Conservation (phyloP, 371 early-diverging fungal species). For the Mortierella sp. region DNA sequence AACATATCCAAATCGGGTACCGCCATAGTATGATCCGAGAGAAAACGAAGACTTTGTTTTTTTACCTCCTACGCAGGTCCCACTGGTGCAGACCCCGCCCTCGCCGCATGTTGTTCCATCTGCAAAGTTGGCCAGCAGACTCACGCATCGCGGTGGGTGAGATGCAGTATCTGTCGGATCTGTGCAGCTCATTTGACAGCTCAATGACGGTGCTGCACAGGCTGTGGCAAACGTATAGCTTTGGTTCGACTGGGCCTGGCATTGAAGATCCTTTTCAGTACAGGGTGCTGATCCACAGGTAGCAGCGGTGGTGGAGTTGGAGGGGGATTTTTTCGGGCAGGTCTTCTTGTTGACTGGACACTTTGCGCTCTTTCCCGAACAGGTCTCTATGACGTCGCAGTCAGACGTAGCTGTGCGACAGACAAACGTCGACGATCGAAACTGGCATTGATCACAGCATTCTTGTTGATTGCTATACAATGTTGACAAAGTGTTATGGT, state of each 20-base stretch:
- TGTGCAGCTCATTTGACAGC: constrained; percentile 34
- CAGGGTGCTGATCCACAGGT: constrained; percentile 71
- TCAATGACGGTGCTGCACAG: constrained; percentile 67
- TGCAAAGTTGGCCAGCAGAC: constrained; percentile 79
- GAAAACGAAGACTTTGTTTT: neutral
- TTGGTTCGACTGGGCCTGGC: constrained; percentile 63
- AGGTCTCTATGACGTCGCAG: constrained; percentile 86
- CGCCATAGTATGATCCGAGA: neutral
- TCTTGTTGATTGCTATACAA: constrained; percentile 69
- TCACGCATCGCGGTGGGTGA: constrained; percentile 63
- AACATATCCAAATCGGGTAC: neutral
- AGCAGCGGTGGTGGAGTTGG: constrained; percentile 12
- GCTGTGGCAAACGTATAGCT: constrained; percentile 61
- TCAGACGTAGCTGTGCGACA: constrained; percentile 81
- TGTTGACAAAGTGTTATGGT: neutral
- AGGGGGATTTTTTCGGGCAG: constrained; percentile 16
- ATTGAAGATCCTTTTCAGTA: constrained; percentile 87
- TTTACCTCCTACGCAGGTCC: constrained; percentile 64
- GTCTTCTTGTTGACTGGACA: constrained; percentile 38
- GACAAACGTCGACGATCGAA: constrained; percentile 67
- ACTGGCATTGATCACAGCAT: constrained; percentile 87
- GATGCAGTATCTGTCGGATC: constrained; percentile 3
- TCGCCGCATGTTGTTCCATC: constrained; percentile 93
- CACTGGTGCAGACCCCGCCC: constrained; percentile 70
- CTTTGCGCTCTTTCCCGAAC: constrained; percentile 72